Conservation (phyloP, 2,329 filamentous ascomycete genomes). For the Cladobotryum protrusum region DNA sequence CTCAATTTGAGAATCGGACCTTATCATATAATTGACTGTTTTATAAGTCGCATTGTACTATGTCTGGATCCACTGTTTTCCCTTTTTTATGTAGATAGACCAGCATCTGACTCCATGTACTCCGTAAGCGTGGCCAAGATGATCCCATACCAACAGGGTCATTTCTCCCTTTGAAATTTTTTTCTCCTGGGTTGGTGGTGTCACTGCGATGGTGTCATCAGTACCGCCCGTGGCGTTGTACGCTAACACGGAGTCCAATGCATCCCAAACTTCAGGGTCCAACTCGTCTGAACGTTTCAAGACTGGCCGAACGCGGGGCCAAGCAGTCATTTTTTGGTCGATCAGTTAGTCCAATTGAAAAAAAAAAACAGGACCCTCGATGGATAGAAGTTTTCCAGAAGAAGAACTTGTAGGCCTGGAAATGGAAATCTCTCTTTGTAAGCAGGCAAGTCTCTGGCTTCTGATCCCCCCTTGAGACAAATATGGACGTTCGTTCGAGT, state of each 20-base stretch:
- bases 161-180: neutral
- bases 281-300: neutral
- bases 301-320: conserved; percentile 6
- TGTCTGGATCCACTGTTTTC: no score
- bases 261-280: neutral
- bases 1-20: no score
- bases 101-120: no score
- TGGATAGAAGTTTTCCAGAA: neutral
- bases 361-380: neutral
- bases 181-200: neutral
- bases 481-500: neutral
- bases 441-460: no score
- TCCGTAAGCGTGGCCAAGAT: no score
- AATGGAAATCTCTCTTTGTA: no score
- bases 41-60: no score
- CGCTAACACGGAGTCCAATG: conserved; percentile 5
- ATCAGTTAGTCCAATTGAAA: neutral
- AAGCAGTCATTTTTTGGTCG: neutral
- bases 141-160: neutral
- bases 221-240: conserved; percentile 11
- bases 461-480: neutral
- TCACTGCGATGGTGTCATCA: conserved; percentile 10
- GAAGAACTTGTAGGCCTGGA: neutral
- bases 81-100: no score
- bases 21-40: no score